These are phyloP conservation scores for Geotrichum histeridarum DNA, from an alignment of 1,139 yeast species.

Conservation along the genomic window DNA sequence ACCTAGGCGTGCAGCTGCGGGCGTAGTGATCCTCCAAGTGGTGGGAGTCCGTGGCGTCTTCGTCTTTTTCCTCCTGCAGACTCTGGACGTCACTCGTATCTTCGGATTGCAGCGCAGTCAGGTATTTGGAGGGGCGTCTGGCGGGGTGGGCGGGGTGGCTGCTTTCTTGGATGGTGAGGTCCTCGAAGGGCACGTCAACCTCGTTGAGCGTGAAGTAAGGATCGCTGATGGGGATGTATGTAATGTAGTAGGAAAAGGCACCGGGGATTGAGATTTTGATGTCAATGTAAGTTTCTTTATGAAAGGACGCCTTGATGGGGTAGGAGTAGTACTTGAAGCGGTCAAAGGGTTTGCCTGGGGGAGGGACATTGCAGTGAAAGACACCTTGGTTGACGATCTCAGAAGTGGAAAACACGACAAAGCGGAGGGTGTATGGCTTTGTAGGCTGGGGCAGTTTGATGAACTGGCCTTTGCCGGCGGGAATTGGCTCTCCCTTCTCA, in stretches of 20 bases:
- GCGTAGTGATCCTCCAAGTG: constrained; percentile 6
- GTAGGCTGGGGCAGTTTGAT: constrained; percentile 52
- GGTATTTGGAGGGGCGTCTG: constrained; percentile 1
- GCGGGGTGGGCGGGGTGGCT: neutral
- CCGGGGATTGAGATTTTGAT: constrained; percentile 72
- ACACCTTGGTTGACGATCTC: constrained; percentile 64
- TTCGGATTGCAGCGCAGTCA: constrained; percentile 2
- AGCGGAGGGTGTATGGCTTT: constrained; percentile 48
- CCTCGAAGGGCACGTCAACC: neutral
- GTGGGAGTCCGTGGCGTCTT: constrained; percentile 12
- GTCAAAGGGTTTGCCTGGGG: constrained; percentile 44
- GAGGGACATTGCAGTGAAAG: constrained; percentile 73
- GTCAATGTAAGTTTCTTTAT: constrained; percentile 52
- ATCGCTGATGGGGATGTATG: constrained; percentile 28
- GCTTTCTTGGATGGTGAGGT: neutral
- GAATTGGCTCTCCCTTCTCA: constrained; percentile 33
- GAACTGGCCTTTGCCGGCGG: constrained; percentile 48
- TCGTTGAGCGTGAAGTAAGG: constrained; percentile 21
- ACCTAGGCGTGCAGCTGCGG: constrained; percentile 45
- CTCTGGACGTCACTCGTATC: constrained; percentile 15
- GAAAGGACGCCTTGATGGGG: constrained; percentile 42
- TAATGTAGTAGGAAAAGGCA: constrained; percentile 53
- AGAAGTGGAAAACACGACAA: constrained; percentile 71
- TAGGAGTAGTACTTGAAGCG: constrained; percentile 52
- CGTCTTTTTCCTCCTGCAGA: constrained; percentile 13